These are phyloP conservation scores for Botrytis porri DNA, from an alignment of 2,329 filamentous ascomycete species.

Conservation along the genomic window DNA sequence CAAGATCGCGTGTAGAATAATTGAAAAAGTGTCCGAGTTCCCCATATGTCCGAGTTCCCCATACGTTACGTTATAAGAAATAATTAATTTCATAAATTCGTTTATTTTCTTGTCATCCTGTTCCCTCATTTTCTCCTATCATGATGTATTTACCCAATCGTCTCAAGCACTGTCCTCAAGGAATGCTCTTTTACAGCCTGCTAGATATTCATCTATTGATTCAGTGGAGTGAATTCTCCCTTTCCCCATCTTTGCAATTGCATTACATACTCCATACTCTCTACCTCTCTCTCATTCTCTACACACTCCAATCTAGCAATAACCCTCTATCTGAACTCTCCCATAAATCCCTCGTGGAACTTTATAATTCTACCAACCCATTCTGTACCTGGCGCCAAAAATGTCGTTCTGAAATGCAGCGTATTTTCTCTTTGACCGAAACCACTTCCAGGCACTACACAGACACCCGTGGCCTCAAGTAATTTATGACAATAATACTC, in stretches of 20 bases:
- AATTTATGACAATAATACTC: constrained; percentile 93
- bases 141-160: too few species aligned
- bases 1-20: too few species aligned
- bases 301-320: not conserved
- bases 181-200: not conserved
- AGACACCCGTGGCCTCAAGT: constrained; percentile 91
- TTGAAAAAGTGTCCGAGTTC: too few species aligned
- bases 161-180: not conserved
- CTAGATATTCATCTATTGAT: not conserved
- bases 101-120: too few species aligned
- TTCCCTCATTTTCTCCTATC: too few species aligned
- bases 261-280: not conserved
- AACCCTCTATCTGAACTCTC: constrained; percentile 57
- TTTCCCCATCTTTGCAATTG: not conserved
- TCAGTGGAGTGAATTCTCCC: too few species aligned
- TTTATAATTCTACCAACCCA: constrained; percentile 85
- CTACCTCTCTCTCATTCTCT: not conserved
- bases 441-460: constrained; percentile 85
- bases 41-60: too few species aligned
- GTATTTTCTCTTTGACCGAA: constrained; percentile 93
- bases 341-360: constrained; percentile 91
- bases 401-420: constrained; percentile 93
- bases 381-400: constrained; percentile 91
- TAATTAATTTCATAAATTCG: too few species aligned
- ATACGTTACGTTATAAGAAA: too few species aligned